Base-by-base conservation (phyloP, 2,329 filamentous ascomycete genomes). In the Apiospora kogelbergensis region DNA sequence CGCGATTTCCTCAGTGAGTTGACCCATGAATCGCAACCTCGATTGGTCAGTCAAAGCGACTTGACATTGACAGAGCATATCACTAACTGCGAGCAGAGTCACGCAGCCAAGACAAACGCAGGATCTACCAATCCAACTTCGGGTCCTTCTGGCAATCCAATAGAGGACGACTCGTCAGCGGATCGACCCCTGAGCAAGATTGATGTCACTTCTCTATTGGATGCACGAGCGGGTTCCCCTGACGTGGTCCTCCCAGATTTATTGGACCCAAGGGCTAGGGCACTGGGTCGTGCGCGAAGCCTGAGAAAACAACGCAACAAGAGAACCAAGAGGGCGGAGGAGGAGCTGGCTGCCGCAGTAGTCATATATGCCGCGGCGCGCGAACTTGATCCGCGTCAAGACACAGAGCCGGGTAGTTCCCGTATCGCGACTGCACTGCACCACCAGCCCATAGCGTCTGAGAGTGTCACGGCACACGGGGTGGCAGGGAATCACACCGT, bases 131-230 rank as follows among this genome's bases (percentile, higher is more conserved):
- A 26, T 44, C 69, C 53, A 68, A 68, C 37, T 67, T 68, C 57
- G 69, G 69, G n/a, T 65, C 69, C 42, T 70, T 70, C 67, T 68
- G 67, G 69, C 69, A 70, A 26, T 45, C 69, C 45, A 70, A 70
- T 65, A 57, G 69, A 57, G 64, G 53, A 40, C 64, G 69, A 53
- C 63, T 70, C 37, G 37, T 41, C 45, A 60, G 30, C 53, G 30
- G 26, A 60, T 37, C 30, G 9, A n/a, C 53, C 3, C 26, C 17
- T 37, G 30, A 37, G 22, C 10, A 37, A 60, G 53, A 37, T 26
- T n/a, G 53, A 33, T 60, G 26, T 33, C 17, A 15, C 53, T 33
- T 60, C 53, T 37, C 20, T 33, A 60, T 30, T 60, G 30, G 53
- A 37, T 30, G 53, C 30, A 37, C 53, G 53, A 60, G 53, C 53